These are phyloP conservation scores for Bombardia bombarda DNA, from an alignment of 495 filamentous ascomycete genomes.

Conservation along the genomic window DNA sequence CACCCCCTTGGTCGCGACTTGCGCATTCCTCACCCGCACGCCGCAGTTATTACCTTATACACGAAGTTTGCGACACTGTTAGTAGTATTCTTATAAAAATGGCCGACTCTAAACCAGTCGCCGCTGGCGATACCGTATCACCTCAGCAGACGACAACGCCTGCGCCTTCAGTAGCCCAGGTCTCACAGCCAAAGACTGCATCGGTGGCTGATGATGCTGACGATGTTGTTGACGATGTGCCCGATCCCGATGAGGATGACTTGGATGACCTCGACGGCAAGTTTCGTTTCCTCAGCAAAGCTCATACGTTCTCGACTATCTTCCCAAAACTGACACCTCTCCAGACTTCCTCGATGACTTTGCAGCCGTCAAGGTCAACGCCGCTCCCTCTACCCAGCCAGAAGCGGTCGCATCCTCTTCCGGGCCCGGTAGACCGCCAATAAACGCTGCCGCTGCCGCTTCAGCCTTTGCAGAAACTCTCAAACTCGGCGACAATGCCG, in stretches of 20 bases:
- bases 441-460: neutral
- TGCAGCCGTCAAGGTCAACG: slow-evolving; percentile 44
- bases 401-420: slow-evolving; percentile 8
- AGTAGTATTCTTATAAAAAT: slow-evolving; percentile 3
- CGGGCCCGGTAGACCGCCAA: no score
- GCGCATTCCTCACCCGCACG: no score
- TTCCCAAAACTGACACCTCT: neutral
- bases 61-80: neutral
- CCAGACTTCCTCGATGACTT: slow-evolving; percentile 91
- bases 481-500: slow-evolving; percentile 4
- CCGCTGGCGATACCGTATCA: slow-evolving; percentile 9
- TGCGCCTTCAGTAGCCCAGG: no score
- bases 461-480: neutral
- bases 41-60: neutral
- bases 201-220: slow-evolving; percentile 8
- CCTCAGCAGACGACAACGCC: neutral
- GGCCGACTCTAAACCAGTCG: slow-evolving; percentile 13
- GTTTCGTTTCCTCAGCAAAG: slow-evolving; percentile 4
- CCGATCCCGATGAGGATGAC: slow-evolving; percentile 78
- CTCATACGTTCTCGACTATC: neutral
- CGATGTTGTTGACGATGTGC: slow-evolving; percentile 38
- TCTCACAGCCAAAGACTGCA: no score
- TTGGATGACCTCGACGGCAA: slow-evolving; percentile 86
- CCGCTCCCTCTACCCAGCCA: no score
- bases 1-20: neutral